Conservation (phyloP, 768 basidiomycete genomes). For the Leucogyrophana mollusca region DNA sequence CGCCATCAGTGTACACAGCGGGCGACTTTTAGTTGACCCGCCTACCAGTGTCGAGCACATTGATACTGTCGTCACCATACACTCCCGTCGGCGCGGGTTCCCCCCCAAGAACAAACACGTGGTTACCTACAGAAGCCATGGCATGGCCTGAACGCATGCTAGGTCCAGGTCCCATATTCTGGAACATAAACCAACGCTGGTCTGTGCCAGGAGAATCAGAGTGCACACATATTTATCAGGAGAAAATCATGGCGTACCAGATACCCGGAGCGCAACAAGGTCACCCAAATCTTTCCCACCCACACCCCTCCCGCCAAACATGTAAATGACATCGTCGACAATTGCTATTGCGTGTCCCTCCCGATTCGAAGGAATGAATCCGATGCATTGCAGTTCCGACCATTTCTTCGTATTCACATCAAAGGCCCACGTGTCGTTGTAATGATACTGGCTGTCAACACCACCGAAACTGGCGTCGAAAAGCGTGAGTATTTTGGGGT, state of each 20-base stretch:
- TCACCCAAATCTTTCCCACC: slow-evolving; percentile 96
- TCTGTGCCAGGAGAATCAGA: slow-evolving; percentile 43
- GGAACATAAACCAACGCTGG: slow-evolving; percentile 99
- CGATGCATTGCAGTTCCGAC: slow-evolving; percentile 94
- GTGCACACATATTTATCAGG: not conserved
- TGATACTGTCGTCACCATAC: slow-evolving; percentile 81
- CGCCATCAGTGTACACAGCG: slow-evolving; percentile 5
- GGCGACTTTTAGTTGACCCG: slow-evolving; percentile 14
- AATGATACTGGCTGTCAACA: slow-evolving; percentile 97
- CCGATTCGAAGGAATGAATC: slow-evolving; percentile 91
- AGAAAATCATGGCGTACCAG: slow-evolving; percentile 60
- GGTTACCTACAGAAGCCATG: slow-evolving; percentile 90
- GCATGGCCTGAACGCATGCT: slow-evolving; percentile 93
- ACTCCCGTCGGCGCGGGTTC: slow-evolving; percentile 74
- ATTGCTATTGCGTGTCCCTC: slow-evolving; percentile 97
- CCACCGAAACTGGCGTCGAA: slow-evolving; percentile 79
- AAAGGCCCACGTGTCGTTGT: slow-evolving; percentile 98
- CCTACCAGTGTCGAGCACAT: slow-evolving; percentile 94
- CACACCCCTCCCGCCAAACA: slow-evolving; percentile 96
- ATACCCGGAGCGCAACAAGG: slow-evolving; percentile 94
- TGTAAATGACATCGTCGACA: slow-evolving; percentile 96
- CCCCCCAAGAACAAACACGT: slow-evolving; percentile 92
- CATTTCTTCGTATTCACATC: slow-evolving; percentile 78
- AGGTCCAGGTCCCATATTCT: slow-evolving; percentile 98
- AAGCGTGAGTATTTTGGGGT: slow-evolving; percentile 14